Percentiles rank a stretch among this genome's conserved stretches.
Conservation (phyloP, 805 yeast genomes). For the Babjeviella inositovora region DNA sequence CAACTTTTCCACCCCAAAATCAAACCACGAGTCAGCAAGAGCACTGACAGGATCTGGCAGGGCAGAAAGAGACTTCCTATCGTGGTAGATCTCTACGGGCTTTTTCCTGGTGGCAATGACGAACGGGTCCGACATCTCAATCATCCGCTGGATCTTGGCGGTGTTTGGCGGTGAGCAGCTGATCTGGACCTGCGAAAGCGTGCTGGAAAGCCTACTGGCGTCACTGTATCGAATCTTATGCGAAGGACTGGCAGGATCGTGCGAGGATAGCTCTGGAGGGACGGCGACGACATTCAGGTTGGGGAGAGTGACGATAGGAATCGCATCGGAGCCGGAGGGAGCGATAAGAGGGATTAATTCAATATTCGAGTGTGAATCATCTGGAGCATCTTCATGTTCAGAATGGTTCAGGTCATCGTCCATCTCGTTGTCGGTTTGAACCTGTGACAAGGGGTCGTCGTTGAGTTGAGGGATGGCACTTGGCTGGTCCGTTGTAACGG, state of each 20-base stretch:
- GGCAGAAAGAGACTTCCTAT: constrained; percentile 6
- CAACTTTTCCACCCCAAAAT: constrained; percentile 14
- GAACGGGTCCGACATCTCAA: constrained; percentile 25
- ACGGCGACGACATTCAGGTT: constrained; percentile 3
- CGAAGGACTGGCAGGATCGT: constrained; percentile 4
- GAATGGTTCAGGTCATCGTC: no score
- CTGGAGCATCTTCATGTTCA: no score
- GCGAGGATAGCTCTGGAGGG: constrained; percentile 6
- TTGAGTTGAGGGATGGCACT: no score
- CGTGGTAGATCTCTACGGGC: constrained; percentile 22
- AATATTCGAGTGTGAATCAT: no score
- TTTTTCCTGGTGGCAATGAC: constrained; percentile 14
- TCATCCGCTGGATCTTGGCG: constrained; percentile 13
- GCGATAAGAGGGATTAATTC: no score
- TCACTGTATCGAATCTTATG: constrained; percentile 4
- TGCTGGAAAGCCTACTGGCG: constrained; percentile 7
- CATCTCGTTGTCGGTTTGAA: no score
- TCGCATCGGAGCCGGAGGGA: constrained; percentile 12
- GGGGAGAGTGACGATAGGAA: constrained; percentile 18
- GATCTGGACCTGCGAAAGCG: constrained; percentile 2
- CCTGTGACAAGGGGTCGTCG: no score
- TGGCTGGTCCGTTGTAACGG: no score
- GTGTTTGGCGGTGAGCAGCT: constrained; percentile 1
- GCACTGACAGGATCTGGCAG: constrained; percentile 20
- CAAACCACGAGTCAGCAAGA: constrained; percentile 19